Base-by-base conservation (phyloP, 2,329 filamentous ascomycete species). In the Geoglossum cookeanum region DNA sequence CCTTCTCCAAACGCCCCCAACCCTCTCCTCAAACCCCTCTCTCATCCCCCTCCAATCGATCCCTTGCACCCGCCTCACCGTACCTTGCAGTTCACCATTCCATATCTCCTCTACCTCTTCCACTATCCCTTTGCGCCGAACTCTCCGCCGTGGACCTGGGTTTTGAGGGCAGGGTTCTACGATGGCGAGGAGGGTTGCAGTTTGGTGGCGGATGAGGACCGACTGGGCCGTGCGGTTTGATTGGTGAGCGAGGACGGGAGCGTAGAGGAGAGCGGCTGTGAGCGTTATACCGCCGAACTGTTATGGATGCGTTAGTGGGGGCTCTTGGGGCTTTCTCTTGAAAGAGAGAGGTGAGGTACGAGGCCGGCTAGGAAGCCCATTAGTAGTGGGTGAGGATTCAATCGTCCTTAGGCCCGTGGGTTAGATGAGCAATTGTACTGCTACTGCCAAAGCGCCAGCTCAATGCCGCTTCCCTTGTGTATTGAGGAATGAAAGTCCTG, bases 351-450 rank as follows among this genome's bases (percentile, higher is more conserved):
- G 37, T 29, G 29, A 65, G 68, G 52, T 68, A 76, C 74, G 62
- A 76, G 73, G 68, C 74, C 74, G 17, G 72, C 74, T 59, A 72
- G 73, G 68, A 76, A 75, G 65, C 74, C 74, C 74, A 76, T 76
- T 42, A 13, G 8, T 7, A 15, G 39, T 37, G 33, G 33, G 22
- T 22, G 22, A 22, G 22, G 22, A 22, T 22, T 22, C 22, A 22
- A 22, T 22, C 22, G 22, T 2, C 2, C 2, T 22, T 2, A 22
- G 22, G 2, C 22, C 22, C 22, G 22, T 22, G 22, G 22, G 22
- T 22, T 22, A 22, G 22, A 22, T 22, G 35, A 3, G n/a, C n/a
- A 45, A 22, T 22, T n/a, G 22, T 22, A 22, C 22, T 22, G 22
- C 22, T 22, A 22, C 22, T 22, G 22, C 22, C 22, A 22, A 22